Evolutionary conservation across 345 rosid genomes (phyloP).

Genomic region (Salix exigua): DNA sequence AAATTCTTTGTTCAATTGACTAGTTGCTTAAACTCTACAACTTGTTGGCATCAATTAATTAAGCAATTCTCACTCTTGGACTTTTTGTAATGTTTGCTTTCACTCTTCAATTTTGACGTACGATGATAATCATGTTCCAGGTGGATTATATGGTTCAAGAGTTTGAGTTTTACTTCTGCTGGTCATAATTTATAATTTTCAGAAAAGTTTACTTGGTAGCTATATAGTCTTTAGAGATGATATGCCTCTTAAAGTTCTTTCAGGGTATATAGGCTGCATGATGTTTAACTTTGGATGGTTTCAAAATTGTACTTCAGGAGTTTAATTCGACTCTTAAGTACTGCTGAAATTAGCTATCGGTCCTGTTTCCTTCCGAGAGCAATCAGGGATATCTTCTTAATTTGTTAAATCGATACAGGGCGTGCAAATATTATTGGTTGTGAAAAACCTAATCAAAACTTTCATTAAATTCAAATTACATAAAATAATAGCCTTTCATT

Average conservation of each 20-base stretch:
- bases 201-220: not conserved
- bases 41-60: not conserved
- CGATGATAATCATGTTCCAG: conserved; percentile 3
- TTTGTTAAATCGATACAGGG: too few relatives aligned
- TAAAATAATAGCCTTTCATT: not conserved
- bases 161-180: not conserved
- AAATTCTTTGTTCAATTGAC: not conserved
- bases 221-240: not conserved
- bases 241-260: not conserved
- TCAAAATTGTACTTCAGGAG: conserved; percentile 1
- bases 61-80: not conserved
- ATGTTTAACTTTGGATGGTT: not conserved
- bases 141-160: not conserved
- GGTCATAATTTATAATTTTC: not conserved
- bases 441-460: not conserved
- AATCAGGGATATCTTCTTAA: too few relatives aligned
- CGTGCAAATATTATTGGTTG: too few relatives aligned
- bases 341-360: not conserved
- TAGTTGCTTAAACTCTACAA: not conserved
- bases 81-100: not conserved
- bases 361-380: too few relatives aligned
- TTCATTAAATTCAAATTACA: not conserved
- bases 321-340: not conserved
- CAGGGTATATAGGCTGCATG: not conserved
- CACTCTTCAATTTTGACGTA: not conserved